phyloP scores from a whole-genome alignment of 116 monocot genomes.

The Dioscorea cayenensis region DNA sequence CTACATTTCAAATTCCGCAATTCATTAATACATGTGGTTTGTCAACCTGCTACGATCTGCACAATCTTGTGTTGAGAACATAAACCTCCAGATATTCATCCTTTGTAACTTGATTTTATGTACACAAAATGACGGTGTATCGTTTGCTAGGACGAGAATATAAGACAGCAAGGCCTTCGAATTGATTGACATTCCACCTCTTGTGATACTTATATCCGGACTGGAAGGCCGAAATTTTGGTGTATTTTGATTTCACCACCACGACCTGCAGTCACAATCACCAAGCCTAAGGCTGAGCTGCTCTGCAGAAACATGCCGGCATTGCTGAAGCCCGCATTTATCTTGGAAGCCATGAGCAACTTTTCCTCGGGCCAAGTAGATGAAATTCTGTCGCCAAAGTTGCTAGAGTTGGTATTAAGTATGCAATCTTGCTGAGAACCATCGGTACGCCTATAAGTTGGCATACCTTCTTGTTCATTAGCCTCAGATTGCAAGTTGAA shows the following conservation, averaged over 20 bases:
- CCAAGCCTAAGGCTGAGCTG: constrained; percentile 48
- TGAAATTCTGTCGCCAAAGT: constrained; percentile 20
- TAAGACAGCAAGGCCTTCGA: too few species aligned
- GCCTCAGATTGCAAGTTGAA: constrained; percentile 1
- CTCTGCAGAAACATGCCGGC: constrained; percentile 11
- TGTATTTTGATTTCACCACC: constrained; percentile 39
- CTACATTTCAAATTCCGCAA: neutral
- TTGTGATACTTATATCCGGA: constrained; percentile 9
- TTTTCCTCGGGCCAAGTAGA: constrained; percentile 46
- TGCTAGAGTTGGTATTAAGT: neutral
- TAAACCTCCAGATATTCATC: neutral
- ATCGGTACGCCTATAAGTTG: constrained; percentile 8
- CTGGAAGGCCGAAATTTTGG: constrained; percentile 52
- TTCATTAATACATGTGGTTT: neutral
- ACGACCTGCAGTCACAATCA: constrained; percentile 46
- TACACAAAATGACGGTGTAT: too few species aligned
- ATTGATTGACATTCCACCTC: too few species aligned
- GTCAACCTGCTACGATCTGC: neutral
- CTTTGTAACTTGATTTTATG: too few species aligned
- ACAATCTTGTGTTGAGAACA: neutral
- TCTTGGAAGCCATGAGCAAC: constrained; percentile 14
- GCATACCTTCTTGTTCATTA: constrained; percentile 9
- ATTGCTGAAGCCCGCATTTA: constrained; percentile 14
- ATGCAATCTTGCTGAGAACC: neutral
- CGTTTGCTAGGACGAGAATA: too few species aligned